phyloP scores from a whole-genome alignment of 352 stramenopile species.

The Stephanocyclus meneghinianus region DNA sequence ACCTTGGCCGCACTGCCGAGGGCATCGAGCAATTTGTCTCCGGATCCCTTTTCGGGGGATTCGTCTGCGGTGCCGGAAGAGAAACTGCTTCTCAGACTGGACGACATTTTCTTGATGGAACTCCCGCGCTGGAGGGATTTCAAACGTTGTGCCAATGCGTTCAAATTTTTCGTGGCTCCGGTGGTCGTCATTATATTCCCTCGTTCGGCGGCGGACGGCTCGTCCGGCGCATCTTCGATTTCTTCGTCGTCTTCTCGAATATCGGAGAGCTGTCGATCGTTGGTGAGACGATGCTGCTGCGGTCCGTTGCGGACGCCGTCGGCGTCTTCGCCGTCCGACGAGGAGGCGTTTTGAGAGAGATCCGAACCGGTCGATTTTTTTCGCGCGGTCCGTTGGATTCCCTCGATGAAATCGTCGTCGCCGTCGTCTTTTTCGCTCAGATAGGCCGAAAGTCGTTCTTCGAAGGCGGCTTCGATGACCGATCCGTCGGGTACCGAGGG shows the following conservation, averaged over 20 bases:
- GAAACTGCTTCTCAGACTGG: neutral
- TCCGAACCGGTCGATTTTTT: neutral
- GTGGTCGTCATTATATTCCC: neutral
- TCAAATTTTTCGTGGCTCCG: slow-evolving; percentile 31
- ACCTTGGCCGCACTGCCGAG: slow-evolving; percentile 22
- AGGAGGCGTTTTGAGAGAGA: neutral
- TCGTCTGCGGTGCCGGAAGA: neutral
- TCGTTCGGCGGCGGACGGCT: too few relatives aligned
- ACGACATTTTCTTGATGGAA: neutral
- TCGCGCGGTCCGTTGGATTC: neutral
- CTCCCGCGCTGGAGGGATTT: slow-evolving; percentile 17
- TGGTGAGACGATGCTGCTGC: neutral
- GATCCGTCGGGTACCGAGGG: neutral
- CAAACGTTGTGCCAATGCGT: slow-evolving; percentile 25
- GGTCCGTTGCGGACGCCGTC: neutral
- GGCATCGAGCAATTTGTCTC: slow-evolving; percentile 35
- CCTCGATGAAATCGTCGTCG: slow-evolving; percentile 8
- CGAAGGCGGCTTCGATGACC: neutral
- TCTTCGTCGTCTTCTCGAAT: slow-evolving; percentile 19
- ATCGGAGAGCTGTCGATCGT: slow-evolving; percentile 7
- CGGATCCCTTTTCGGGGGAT: slow-evolving; percentile 1
- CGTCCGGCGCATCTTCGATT: slow-evolving; percentile 5
- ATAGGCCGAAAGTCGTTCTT: neutral
- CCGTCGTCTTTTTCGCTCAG: neutral
- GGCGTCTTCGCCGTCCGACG: neutral